Evolutionary conservation across 805 yeast species (phyloP).

Genomic region (Candida maesae): DNA sequence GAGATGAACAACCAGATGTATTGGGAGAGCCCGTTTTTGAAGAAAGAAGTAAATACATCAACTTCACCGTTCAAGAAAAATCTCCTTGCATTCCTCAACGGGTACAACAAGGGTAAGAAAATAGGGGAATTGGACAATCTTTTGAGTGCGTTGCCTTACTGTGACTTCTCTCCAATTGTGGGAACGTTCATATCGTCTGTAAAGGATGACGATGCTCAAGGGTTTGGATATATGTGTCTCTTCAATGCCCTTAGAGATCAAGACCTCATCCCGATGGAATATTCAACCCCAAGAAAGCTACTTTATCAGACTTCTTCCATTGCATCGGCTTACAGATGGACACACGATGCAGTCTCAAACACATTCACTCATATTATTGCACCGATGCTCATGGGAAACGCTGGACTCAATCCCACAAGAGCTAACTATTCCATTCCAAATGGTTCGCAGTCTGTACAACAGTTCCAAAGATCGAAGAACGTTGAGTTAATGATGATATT

Average conservation of each 20-base stretch:
- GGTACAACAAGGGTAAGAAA: constrained; percentile 34
- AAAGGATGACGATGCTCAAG: not conserved
- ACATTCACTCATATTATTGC: constrained; percentile 25
- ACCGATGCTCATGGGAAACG: constrained; percentile 18
- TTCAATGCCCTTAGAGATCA: constrained; percentile 20
- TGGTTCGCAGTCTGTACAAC: not conserved
- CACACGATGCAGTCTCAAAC: constrained; percentile 11
- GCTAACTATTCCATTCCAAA: constrained; percentile 8
- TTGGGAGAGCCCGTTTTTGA: constrained; percentile 53
- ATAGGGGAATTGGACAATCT: constrained; percentile 1
- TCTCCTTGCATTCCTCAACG: constrained; percentile 40
- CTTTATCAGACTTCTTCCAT: constrained; percentile 34
- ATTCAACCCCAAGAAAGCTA: constrained; percentile 19
- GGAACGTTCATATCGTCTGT: constrained; percentile 33
- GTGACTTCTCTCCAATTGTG: constrained; percentile 43
- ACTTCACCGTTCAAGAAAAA: constrained; percentile 40
- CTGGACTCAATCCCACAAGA: constrained; percentile 5
- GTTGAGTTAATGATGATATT: constrained; percentile 37
- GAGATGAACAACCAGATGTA: constrained; percentile 58
- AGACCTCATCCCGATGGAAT: constrained; percentile 9
- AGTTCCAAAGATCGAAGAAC: constrained; percentile 22
- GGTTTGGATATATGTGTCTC: constrained; percentile 29
- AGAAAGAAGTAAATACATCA: not conserved
- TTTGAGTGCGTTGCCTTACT: constrained; percentile 10
- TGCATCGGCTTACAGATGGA: constrained; percentile 18